phyloP scores from a whole-genome alignment of 352 stramenopile species.

The Globisporangium paroecandrum region DNA sequence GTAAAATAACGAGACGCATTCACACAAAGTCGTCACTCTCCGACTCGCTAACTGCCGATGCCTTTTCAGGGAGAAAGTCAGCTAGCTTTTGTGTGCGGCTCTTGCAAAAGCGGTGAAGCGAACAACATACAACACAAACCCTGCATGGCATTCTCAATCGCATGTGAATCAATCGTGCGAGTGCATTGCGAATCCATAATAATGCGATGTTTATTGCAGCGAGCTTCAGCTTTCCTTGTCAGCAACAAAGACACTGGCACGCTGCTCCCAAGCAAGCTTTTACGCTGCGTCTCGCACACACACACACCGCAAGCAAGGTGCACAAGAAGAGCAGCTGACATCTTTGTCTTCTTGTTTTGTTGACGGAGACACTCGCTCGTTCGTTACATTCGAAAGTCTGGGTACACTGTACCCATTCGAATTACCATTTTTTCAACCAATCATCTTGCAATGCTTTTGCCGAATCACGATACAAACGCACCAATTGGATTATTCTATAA shows the following conservation, averaged over 20 bases:
- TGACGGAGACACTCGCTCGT: not conserved
- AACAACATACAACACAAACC: not conserved
- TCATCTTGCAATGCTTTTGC: not conserved
- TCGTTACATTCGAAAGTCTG: not conserved
- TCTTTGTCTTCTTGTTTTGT: not conserved
- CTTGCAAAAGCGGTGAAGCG: no score
- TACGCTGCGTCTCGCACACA: not conserved
- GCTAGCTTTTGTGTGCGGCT: no score
- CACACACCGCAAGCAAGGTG: not conserved
- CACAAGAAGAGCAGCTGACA: not conserved
- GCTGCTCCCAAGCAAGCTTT: not conserved
- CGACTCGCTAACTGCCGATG: not conserved
- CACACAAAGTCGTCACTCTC: not conserved
- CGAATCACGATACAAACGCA: no score
- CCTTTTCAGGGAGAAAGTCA: not conserved
- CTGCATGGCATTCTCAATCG: not conserved
- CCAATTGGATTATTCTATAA: not conserved
- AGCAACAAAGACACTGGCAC: not conserved
- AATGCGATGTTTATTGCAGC: not conserved
- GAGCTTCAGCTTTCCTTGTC: not conserved
- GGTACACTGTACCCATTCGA: not conserved
- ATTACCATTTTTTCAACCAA: constrained; percentile 2
- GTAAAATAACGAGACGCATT: not conserved
- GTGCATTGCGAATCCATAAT: not conserved
- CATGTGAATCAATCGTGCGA: not conserved